A percentile compares a stretch with the other conserved stretches of the same genome.
Evolutionary conservation across 2,329 filamentous ascomycete genomes (phyloP).

Genomic region (Colletotrichum tabaci): DNA sequence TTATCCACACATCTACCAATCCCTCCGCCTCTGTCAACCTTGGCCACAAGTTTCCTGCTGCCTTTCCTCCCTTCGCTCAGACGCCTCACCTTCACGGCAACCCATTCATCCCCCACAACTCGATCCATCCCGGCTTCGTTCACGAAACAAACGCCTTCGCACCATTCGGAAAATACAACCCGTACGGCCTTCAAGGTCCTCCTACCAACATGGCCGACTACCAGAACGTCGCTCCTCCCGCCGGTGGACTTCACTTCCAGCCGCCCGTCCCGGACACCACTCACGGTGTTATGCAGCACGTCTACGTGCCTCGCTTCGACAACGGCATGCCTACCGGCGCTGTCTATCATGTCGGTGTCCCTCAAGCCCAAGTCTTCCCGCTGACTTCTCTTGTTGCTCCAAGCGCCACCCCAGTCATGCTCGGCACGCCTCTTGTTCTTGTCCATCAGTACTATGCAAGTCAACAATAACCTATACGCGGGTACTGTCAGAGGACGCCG

Average conservation of each 20-base stretch:
- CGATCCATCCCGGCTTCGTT: conserved; percentile 24
- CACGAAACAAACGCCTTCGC: conserved; percentile 30
- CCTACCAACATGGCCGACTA: conserved; percentile 57
- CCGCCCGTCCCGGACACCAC: conserved; percentile 72
- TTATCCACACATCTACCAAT: conserved; percentile 37
- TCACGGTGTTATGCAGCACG: conserved; percentile 68
- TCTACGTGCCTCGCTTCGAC: conserved; percentile 70
- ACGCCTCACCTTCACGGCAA: conserved; percentile 34
- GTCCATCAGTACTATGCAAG: conserved; percentile 57
- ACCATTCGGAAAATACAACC: conserved; percentile 37
- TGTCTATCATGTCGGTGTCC: conserved; percentile 52
- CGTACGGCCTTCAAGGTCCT: conserved; percentile 40
- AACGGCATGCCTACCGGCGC: conserved; percentile 45
- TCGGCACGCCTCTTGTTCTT: conserved; percentile 24
- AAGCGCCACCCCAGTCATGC: conserved; percentile 21
- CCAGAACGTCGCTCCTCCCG: conserved; percentile 58
- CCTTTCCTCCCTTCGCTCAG: conserved; percentile 23
- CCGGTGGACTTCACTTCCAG: conserved; percentile 67
- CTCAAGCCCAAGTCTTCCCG: conserved; percentile 49
- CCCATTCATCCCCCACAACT: conserved; percentile 42
- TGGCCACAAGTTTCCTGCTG: conserved; percentile 12
- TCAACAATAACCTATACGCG: conserved; percentile 39
- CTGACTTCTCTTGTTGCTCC: conserved; percentile 23
- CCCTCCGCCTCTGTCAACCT: conserved; percentile 36
- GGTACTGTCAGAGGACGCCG: neutral